Percentiles rank a stretch among this genome's conserved stretches.
Conservation (phyloP, 352 stramenopile genomes). For the Phytopythium ostracodes region DNA sequence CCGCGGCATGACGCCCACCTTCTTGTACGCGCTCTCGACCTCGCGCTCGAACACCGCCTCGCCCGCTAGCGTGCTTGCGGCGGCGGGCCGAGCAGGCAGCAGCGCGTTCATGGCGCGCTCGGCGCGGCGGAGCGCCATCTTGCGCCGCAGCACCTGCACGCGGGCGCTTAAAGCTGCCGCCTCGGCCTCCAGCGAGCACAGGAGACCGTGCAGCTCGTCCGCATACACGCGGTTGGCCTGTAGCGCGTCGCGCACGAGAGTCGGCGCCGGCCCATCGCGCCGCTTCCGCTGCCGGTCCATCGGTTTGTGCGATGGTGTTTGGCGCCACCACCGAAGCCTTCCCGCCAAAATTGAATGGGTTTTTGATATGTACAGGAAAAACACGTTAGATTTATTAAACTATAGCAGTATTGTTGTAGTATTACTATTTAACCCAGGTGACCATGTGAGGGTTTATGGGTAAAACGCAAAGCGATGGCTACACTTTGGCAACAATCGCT, state of each 20-base stretch:
- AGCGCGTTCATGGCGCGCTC: conserved; percentile 45
- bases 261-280: neutral
- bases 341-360: neutral
- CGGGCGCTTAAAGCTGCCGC: conserved; percentile 30
- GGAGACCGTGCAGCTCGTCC: conserved; percentile 29
- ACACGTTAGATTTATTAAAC: no score
- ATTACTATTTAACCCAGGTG: no score
- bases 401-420: no score
- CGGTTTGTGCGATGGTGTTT: no score
- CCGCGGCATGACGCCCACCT: conserved; percentile 28
- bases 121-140: conserved; percentile 44
- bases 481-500: neutral
- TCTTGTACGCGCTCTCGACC: conserved; percentile 30
- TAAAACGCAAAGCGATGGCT: neutral
- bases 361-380: no score
- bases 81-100: neutral
- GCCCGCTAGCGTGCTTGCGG: neutral
- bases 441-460: neutral
- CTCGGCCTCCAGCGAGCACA: conserved; percentile 25
- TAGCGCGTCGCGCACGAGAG: conserved; percentile 23
- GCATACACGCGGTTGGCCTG: conserved; percentile 41
- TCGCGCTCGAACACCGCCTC: conserved; percentile 23
- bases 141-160: conserved; percentile 44
- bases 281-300: conserved; percentile 3
- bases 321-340: no score